A percentile compares a stretch with the other conserved stretches of the same genome.
phyloP scores from a whole-genome alignment of 768 basidiomycete genomes.

The Lactifluus hygrophoroides region DNA sequence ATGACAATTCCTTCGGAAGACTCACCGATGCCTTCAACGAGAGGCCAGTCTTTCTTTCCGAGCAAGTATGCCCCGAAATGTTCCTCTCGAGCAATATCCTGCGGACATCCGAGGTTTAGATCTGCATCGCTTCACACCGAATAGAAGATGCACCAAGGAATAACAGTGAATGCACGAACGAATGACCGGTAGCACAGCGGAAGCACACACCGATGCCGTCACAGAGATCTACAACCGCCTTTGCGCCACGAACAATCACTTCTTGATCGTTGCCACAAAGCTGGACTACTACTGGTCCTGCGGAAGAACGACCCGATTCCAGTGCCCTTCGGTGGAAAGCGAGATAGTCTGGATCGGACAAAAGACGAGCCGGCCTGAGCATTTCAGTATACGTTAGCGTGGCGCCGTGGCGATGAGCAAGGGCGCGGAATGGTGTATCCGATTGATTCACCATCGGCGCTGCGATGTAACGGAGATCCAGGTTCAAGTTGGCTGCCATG shows the following conservation, averaged over 20 bases:
- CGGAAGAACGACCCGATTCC: constrained; percentile 23
- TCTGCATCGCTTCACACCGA: constrained; percentile 36
- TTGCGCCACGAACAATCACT: constrained; percentile 48
- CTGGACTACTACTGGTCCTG: constrained; percentile 56
- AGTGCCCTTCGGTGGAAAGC: constrained; percentile 56
- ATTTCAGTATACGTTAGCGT: constrained; percentile 73
- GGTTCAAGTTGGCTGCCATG: constrained; percentile 3
- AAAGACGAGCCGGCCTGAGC: constrained; percentile 53
- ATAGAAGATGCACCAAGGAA: not conserved
- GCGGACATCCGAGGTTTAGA: constrained; percentile 76
- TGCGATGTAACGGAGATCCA: constrained; percentile 36
- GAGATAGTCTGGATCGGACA: constrained; percentile 57
- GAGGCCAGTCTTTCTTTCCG: constrained; percentile 61
- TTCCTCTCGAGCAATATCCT: constrained; percentile 53
- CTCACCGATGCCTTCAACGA: constrained; percentile 56
- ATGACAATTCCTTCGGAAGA: not conserved
- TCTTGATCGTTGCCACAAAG: constrained; percentile 67
- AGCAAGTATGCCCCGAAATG: constrained; percentile 75
- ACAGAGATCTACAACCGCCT: constrained; percentile 49
- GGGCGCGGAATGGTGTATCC: constrained; percentile 62
- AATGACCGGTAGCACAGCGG: not conserved
- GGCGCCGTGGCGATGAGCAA: constrained; percentile 53
- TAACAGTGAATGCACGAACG: not conserved
- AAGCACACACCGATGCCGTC: constrained; percentile 60
- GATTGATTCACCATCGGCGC: constrained; percentile 80